phyloP scores from a whole-genome alignment of 352 stramenopile genomes.

The Globisporangium recalcitrans region DNA sequence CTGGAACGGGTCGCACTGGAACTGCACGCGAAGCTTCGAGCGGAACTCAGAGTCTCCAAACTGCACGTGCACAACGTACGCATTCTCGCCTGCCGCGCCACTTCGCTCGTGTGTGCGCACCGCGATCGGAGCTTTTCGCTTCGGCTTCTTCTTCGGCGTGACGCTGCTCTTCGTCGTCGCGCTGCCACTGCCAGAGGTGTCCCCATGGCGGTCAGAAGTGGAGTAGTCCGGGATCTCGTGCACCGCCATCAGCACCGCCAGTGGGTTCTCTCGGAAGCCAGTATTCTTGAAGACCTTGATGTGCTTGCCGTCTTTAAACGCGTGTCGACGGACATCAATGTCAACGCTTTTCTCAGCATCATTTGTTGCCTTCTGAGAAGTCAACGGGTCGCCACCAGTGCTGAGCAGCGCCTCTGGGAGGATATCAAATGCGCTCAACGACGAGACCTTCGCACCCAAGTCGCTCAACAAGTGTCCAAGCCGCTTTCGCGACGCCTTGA shows the following conservation, averaged over 20 bases:
- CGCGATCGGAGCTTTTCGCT: slow-evolving; percentile 16
- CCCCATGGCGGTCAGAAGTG: not conserved
- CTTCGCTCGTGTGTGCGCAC: not conserved
- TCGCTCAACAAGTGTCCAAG: slow-evolving; percentile 21
- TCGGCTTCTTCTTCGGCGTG: slow-evolving; percentile 24
- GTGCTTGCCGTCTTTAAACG: slow-evolving; percentile 25
- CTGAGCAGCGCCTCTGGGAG: slow-evolving; percentile 28
- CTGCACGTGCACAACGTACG: slow-evolving; percentile 32
- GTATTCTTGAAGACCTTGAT: slow-evolving; percentile 30
- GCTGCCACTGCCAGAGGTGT: not conserved
- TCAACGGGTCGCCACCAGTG: not conserved
- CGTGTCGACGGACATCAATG: slow-evolving; percentile 25
- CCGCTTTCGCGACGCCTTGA: slow-evolving; percentile 11
- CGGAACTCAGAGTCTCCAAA: slow-evolving; percentile 18
- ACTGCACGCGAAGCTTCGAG: slow-evolving; percentile 40
- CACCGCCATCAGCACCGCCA: slow-evolving; percentile 31
- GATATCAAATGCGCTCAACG: slow-evolving; percentile 25
- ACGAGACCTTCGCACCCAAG: slow-evolving; percentile 11
- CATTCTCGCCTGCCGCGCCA: slow-evolving; percentile 7
- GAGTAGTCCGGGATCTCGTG: slow-evolving; percentile 31
- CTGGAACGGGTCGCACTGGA: slow-evolving; percentile 44
- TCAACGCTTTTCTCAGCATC: slow-evolving; percentile 15
- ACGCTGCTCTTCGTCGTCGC: not conserved
- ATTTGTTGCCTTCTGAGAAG: not conserved
- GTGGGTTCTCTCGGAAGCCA: slow-evolving; percentile 43